Base-by-base conservation (phyloP, 345 rosid species). In the Aquilaria sinensis region DNA sequence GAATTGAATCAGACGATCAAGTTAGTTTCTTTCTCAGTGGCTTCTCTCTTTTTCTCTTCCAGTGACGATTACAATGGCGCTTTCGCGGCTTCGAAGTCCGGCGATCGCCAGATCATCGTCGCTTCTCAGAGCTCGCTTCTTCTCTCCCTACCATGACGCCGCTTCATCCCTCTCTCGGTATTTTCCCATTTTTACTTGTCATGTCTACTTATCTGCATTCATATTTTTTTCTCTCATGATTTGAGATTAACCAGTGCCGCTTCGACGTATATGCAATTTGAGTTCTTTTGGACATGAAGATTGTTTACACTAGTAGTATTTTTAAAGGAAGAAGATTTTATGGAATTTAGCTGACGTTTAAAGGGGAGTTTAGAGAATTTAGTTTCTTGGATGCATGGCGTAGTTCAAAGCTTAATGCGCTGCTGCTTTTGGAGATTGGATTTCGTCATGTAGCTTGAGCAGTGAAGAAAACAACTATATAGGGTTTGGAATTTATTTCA, bases 1-100 rank as follows among this genome's bases (percentile, higher is more conserved):
- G 51, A 49, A 32, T 51, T 51, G 30, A 51, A 9, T 34, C 37
- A 15, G 53, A 16, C 16, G 53, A 41, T 41, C 30, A 5, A 23
- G 53, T 53, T 55, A 49, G 10, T 61, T 34, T 10, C 53, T 14
- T 60, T 58, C 41, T 53, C 55, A 47, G 10, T 49, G 11, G 5
- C 53, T 33, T 60, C 62, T 64, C 65, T 15, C 5, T 37, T 0
- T 37, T 43, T 61, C 12, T 53, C 50, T 48, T 58, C 50, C 68
- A 15, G 33, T 59, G 70, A 43, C 60, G 65, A 62, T 66, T 58
- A 23, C 70, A 69, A 86, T 92, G 98, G 89, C 93, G 76, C 85
- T 89, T 79, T 89, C 91, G n/a, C 93, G 93, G 75, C 82, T 92
- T 37, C 76, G 96, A 55, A 75, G 76, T 70, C 85, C 87, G 45